These are phyloP conservation scores for Lecanosticta acicola DNA, from an alignment of 2,329 filamentous ascomycete species.

Conservation along the genomic window DNA sequence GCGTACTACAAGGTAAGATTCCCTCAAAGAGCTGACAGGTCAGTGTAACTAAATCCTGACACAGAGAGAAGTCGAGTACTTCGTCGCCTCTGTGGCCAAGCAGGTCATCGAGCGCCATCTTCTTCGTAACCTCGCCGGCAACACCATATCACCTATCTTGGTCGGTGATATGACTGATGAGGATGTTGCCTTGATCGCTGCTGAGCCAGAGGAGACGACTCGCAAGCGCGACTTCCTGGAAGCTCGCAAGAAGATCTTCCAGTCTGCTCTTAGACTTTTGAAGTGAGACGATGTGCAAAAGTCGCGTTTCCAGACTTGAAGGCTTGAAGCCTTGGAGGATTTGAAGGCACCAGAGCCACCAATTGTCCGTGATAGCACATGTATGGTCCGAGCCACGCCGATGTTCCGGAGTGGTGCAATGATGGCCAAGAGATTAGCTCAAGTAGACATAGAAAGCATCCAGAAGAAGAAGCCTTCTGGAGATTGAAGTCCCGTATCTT, in stretches of 20 bases:
- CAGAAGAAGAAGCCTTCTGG: no score
- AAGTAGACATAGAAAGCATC: neutral
- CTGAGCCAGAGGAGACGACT: constrained; percentile 30
- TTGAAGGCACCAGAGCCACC: neutral
- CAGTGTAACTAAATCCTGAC: no score
- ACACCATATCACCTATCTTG: constrained; percentile 30
- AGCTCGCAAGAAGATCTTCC: constrained; percentile 18
- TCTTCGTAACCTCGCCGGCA: constrained; percentile 26
- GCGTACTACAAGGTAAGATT: constrained; percentile 35
- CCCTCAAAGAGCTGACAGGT: neutral
- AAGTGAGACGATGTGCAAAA: neutral
- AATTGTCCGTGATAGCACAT: neutral
- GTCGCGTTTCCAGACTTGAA: neutral
- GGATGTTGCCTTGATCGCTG: constrained; percentile 32
- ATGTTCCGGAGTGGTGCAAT: neutral
- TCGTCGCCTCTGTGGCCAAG: constrained; percentile 32
- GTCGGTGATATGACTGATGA: constrained; percentile 33
- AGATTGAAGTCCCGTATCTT: no score
- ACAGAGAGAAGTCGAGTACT: constrained; percentile 34
- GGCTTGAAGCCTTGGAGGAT: no score
- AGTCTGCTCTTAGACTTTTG: neutral
- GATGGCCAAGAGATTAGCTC: neutral
- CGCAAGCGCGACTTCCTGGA: constrained; percentile 29
- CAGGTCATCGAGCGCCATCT: constrained; percentile 38
- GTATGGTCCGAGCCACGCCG: neutral